These are phyloP conservation scores for Fagus crenata DNA, from an alignment of 306 rosid species.

Conservation along the genomic window DNA sequence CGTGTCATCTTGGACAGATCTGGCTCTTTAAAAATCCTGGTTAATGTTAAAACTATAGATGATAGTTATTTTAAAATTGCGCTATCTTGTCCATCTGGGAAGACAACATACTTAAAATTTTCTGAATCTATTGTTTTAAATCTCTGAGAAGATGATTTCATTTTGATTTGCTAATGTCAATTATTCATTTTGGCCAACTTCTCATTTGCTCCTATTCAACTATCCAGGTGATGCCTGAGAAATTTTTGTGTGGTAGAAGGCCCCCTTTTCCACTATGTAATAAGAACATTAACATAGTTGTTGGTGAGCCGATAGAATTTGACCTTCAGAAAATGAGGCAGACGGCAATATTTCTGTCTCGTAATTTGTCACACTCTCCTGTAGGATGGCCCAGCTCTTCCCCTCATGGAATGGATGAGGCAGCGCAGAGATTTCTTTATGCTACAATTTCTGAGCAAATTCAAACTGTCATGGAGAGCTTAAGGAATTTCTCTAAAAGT, in stretches of 20 bases:
- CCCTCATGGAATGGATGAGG: slow-evolving; percentile 65
- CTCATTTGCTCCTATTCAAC: slow-evolving; percentile 24
- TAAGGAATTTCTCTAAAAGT: slow-evolving; percentile 45
- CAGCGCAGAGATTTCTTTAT: slow-evolving; percentile 73
- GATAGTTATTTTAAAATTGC: neutral
- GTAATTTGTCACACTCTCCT: slow-evolving; percentile 35
- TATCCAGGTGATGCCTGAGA: slow-evolving; percentile 88
- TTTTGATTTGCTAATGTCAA: slow-evolving; percentile 1
- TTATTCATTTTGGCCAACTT: slow-evolving; percentile 35
- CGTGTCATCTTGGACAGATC: neutral
- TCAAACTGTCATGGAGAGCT: slow-evolving; percentile 60
- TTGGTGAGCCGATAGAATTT: slow-evolving; percentile 82
- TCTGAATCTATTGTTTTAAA: neutral
- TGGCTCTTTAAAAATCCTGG: neutral
- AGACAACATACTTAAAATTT: neutral
- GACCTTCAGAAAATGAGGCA: slow-evolving; percentile 66
- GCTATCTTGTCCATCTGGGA: neutral
- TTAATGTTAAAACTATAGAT: neutral
- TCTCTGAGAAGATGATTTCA: neutral
- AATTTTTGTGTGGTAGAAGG: slow-evolving; percentile 63
- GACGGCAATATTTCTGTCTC: slow-evolving; percentile 56
- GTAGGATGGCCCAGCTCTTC: slow-evolving; percentile 62
- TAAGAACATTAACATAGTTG: slow-evolving; percentile 60
- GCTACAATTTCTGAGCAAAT: slow-evolving; percentile 64
- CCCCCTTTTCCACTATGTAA: slow-evolving; percentile 73